Evolutionary conservation across 179 eudicot genomes (phyloP).

Genomic region (Silene vulgaris): DNA sequence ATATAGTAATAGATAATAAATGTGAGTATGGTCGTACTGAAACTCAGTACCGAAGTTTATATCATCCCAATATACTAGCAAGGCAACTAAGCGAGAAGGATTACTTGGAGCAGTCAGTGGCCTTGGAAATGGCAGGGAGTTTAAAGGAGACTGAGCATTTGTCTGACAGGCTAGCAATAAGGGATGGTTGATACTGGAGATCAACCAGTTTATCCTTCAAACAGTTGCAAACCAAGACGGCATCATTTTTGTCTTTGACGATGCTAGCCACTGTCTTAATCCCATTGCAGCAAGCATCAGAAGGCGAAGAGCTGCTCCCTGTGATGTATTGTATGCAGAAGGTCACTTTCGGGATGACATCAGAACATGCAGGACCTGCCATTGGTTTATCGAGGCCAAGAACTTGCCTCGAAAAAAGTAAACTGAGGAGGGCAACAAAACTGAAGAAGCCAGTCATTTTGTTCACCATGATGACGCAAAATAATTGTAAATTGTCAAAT

Average conservation of each 20-base stretch:
- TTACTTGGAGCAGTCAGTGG: conserved; percentile 30
- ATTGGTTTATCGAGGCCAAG: neutral
- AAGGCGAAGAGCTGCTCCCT: conserved; percentile 9
- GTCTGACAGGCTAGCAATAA: conserved; percentile 16
- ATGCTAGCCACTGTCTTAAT: conserved; percentile 14
- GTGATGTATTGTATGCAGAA: conserved; percentile 24
- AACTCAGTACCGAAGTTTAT: neutral
- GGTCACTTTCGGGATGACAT: conserved; percentile 10
- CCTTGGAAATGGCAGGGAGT: conserved; percentile 23
- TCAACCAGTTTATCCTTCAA: conserved; percentile 15
- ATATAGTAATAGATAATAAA: no score
- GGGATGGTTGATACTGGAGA: conserved; percentile 14
- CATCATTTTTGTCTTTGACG: conserved; percentile 6
- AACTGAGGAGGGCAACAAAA: conserved; percentile 5
- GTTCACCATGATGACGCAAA: conserved; percentile 13
- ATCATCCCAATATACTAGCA: neutral
- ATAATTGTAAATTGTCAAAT: neutral
- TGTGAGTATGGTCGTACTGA: no score
- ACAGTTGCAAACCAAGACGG: conserved; percentile 22
- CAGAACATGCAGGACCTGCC: conserved; percentile 9
- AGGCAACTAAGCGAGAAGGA: neutral
- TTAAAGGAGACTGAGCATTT: conserved; percentile 12
- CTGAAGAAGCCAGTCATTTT: conserved; percentile 16
- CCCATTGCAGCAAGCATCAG: conserved; percentile 24
- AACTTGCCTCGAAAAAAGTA: conserved; percentile 3